Evolutionary conservation across 208 protist genomes (phyloP).

Genomic region (Entamoeba dispar): DNA sequence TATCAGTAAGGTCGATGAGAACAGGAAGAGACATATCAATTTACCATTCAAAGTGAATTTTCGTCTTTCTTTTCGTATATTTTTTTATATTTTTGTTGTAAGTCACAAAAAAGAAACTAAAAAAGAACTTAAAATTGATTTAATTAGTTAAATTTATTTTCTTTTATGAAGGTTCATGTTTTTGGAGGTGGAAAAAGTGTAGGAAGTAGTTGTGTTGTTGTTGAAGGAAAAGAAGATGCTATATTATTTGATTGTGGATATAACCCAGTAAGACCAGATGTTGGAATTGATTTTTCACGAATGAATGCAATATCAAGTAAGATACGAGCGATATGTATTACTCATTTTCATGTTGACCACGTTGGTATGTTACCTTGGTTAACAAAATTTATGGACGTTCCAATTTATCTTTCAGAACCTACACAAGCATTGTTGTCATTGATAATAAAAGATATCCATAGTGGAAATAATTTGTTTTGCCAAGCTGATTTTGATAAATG

Average conservation of each 20-base stretch:
- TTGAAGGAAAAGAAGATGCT: neutral
- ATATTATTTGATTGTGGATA: neutral
- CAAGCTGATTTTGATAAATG: neutral
- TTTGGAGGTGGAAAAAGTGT: neutral
- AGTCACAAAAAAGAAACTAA: neutral
- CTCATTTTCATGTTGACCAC: neutral
- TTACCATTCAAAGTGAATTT: too few species aligned
- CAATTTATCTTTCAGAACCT: neutral
- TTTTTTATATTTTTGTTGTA: neutral
- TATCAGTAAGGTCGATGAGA: neutral
- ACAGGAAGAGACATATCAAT: neutral
- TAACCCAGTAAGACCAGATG: neutral
- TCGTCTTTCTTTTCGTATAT: neutral
- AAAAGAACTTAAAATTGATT: too few species aligned
- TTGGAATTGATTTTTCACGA: neutral
- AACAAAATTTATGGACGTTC: neutral
- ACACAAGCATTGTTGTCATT: neutral
- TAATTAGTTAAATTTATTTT: too few species aligned
- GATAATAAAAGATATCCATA: neutral
- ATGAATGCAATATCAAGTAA: neutral
- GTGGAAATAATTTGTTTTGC: neutral
- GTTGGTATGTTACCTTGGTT: neutral
- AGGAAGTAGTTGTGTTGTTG: neutral
- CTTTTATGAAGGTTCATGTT: neutral
- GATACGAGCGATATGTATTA: neutral